Conservation (phyloP, 208 protist species). For the Crithidia acanthocephali region DNA sequence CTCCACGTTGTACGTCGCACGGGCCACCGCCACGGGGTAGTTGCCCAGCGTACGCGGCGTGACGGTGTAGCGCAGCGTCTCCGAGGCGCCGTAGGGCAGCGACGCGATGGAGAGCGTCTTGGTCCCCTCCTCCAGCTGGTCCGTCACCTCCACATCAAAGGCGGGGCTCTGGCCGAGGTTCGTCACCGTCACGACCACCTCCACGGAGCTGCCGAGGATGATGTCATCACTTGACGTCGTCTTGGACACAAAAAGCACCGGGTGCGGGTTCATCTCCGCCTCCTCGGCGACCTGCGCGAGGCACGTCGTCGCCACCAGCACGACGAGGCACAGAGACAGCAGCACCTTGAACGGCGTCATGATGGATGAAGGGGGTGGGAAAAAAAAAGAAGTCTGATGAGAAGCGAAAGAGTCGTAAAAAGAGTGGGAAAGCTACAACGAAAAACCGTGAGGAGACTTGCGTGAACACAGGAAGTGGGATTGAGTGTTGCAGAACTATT, state of each 20-base stretch:
- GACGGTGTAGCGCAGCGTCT: constrained; percentile 79
- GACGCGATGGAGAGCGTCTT: constrained; percentile 55
- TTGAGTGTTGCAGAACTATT: too few relatives aligned
- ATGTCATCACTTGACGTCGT: constrained; percentile 73
- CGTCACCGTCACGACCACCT: constrained; percentile 73
- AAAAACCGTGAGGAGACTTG: background rate
- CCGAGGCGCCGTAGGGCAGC: constrained; percentile 61
- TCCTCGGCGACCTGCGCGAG: constrained; percentile 23
- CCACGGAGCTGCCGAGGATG: constrained; percentile 71
- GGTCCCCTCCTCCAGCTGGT: constrained; percentile 61
- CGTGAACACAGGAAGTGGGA: too few relatives aligned
- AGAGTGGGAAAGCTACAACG: background rate
- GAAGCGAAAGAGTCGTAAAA: background rate
- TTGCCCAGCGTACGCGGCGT: constrained; percentile 66
- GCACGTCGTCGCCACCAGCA: constrained; percentile 30
- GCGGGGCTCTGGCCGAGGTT: constrained; percentile 86
- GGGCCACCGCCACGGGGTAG: constrained; percentile 65
- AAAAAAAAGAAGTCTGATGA: background rate
- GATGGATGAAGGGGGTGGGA: too few relatives aligned
- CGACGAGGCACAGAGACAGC: constrained; percentile 29
- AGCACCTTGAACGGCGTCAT: constrained; percentile 27
- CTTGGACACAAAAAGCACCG: constrained; percentile 85
- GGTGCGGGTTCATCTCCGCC: constrained; percentile 42
- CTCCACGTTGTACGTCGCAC: constrained; percentile 78
- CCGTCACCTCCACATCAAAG: constrained; percentile 69